These are phyloP conservation scores for Sporothrix phasma DNA, from an alignment of 2,329 filamentous ascomycete species.

Conservation along the genomic window DNA sequence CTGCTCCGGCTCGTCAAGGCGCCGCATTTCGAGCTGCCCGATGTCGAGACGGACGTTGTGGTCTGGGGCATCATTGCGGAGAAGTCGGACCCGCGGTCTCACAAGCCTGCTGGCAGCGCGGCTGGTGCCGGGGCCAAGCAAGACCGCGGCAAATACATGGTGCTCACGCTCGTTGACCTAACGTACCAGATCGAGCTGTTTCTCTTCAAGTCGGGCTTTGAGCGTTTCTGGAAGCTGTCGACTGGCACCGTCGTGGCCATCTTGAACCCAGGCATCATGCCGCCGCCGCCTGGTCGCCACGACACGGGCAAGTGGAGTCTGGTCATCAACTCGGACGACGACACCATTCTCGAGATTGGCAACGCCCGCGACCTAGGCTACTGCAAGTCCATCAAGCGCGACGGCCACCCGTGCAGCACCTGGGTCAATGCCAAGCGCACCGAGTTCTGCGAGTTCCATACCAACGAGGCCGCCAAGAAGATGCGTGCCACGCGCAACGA, in stretches of 20 bases:
- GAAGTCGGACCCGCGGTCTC: slow-evolving; percentile 69
- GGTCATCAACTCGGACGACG: slow-evolving; percentile 73
- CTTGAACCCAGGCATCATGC: slow-evolving; percentile 84
- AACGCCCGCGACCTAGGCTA: slow-evolving; percentile 75
- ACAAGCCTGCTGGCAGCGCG: slow-evolving; percentile 34
- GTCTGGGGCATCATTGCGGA: slow-evolving; percentile 79
- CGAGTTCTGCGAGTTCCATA: slow-evolving; percentile 86
- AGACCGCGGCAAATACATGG: slow-evolving; percentile 80
- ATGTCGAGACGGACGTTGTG: slow-evolving; percentile 78
- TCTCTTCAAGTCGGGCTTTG: slow-evolving; percentile 83
- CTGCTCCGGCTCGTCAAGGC: slow-evolving; percentile 71
- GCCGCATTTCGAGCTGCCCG: slow-evolving; percentile 71
- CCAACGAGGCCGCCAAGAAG: slow-evolving; percentile 70
- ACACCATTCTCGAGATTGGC: slow-evolving; percentile 85
- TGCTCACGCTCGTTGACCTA: slow-evolving; percentile 75
- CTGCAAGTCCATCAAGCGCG: slow-evolving; percentile 75
- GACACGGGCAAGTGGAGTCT: slow-evolving; percentile 80
- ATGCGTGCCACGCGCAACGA: slow-evolving; percentile 59
- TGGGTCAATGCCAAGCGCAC: slow-evolving; percentile 89
- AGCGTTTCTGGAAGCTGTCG: slow-evolving; percentile 86
- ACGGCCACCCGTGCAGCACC: slow-evolving; percentile 66
- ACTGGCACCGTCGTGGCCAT: slow-evolving; percentile 88
- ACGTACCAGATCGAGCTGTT: slow-evolving; percentile 88
- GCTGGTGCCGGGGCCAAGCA: slow-evolving; percentile 25
- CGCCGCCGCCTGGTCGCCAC: slow-evolving; percentile 62